Evolutionary conservation across 345 rosid species (phyloP), one percentile per base, ranked within the genome.

Genomic region (Aurinia saxatilis): DNA sequence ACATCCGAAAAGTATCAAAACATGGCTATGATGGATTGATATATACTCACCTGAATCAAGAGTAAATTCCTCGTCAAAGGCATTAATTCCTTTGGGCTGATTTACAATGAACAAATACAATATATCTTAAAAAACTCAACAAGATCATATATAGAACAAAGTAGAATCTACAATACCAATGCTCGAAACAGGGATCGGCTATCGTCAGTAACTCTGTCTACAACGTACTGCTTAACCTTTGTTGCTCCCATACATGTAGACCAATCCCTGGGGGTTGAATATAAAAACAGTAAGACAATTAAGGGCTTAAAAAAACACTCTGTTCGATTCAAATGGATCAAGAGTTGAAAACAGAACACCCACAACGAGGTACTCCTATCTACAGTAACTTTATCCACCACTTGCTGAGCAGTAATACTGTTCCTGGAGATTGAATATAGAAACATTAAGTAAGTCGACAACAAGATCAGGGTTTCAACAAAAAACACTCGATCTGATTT

Each of bases 11-110:
- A 57, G 18, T 34, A 40, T 31, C 23, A 47, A 16, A 57, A 46
- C 6, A 7, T 7, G 23, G 25, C 23, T 33, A 46, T 6, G 27
- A 34, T 58, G 4, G 27, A 0, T n/a, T n/a, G n/a, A 42, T 0
- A 21, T 10, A 50, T 8, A 38, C 15, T 14, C 72, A 82, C 95
- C 96, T 60, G 98, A 93, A 68, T 80, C 84, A 50, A 81, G 35
- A 88, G 78, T 54, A 76, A 16, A 50, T 83, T 21, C 96, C 57
- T 86, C 84, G 83, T 86, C 83, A 45, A 81, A 81, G 63, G 96
- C 92, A 96, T n/a, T n/a, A n/a, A 88, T 91, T 38, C 98, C 98
- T 83, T 91, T 91, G 35, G 82, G 96, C 96, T 91, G 71, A 61
- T 50, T 38, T 10, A 45, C 23, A 70, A 54, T 63, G 44, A 71